Base-by-base conservation (phyloP, 139 green algal genomes). In the Tetraselmis striata region DNA sequence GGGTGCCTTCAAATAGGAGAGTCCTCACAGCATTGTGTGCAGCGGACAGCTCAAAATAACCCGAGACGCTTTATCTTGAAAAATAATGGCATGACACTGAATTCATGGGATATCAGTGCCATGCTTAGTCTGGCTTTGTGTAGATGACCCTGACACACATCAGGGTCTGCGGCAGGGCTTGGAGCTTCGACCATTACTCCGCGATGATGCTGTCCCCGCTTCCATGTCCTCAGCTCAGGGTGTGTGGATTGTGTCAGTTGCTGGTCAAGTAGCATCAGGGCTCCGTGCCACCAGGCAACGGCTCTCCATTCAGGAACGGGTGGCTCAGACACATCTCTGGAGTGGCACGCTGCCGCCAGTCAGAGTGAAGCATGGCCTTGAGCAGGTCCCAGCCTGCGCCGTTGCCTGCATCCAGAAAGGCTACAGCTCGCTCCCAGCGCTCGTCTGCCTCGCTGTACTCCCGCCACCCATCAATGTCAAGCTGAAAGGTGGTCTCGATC, bases 391-490 rank as follows among this genome's bases (percentile, higher is more conserved):
- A 92, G 1, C 88, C 89, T 0, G 79, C 80, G 30, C 82, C 79
- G 59, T 75, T 58, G 18, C 30, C 80, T n/a, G 31, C 27, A 75
- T 94, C 85, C 81, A 93, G 59, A 59, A 92, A 87, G 2, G 32
- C 28, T 11, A 93, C 89, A 0, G 90, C 90, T 23, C 83, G 30
- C 23, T 2, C 24, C 88, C 87, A 94, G 2, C 86, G 76, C 2
- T 93, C 90, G 80, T 93, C 90, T 22, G 88, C 90, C 2, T 84
- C 87, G 32, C 90, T 93, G 59, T 91, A 93, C 5, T 93, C 87
- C n/a, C 89, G 78, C 45, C 84, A 82, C 5, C 83, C 83, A 28
- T 29, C 23, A 23, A 93, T 29, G 32, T 93, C 89, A 25, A 85
- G 74, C 45, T 77, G 79, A 32, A 93, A 93, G 1, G 89, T 93